Conservation (phyloP, 1,284 basidiomycete genomes). For the Cryptococcus jaspeensis region DNA sequence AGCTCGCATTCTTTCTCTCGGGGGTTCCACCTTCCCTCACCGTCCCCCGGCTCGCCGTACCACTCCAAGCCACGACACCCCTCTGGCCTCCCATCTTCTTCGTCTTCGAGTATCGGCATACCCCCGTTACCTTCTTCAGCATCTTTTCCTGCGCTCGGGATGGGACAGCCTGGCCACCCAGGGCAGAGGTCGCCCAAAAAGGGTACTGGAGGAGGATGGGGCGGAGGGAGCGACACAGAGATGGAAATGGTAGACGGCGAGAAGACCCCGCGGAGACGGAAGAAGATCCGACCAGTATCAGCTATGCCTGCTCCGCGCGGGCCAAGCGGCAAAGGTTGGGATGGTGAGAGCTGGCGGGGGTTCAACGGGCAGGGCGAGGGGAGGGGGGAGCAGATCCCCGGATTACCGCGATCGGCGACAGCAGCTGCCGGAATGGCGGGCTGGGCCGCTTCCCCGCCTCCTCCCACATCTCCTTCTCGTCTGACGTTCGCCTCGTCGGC, state of each 20-base stretch:
- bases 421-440: too few species aligned
- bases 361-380: not conserved
- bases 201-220: not conserved
- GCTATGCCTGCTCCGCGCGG: constrained; percentile 23
- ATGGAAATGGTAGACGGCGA: constrained; percentile 20
- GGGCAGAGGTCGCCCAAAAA: not conserved
- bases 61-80: constrained; percentile 1
- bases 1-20: constrained; percentile 33
- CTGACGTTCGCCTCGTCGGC: too few species aligned
- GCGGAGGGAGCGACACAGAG: constrained; percentile 26
- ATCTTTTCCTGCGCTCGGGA: constrained; percentile 15
- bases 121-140: constrained; percentile 27
- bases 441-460: not conserved
- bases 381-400: too few species aligned
- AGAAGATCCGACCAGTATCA: constrained; percentile 34
- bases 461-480: not conserved
- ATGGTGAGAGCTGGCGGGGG: constrained; percentile 9
- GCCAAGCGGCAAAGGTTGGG: constrained; percentile 4
- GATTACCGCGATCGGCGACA: too few species aligned
- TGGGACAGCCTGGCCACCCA: not conserved
- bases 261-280: constrained; percentile 20
- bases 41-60: constrained; percentile 41
- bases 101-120: not conserved
- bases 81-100: not conserved
- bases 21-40: constrained; percentile 44